These are phyloP conservation scores for Trichoderma reesei DNA, from an alignment of 495 filamentous ascomycete species.

Conservation along the genomic window DNA sequence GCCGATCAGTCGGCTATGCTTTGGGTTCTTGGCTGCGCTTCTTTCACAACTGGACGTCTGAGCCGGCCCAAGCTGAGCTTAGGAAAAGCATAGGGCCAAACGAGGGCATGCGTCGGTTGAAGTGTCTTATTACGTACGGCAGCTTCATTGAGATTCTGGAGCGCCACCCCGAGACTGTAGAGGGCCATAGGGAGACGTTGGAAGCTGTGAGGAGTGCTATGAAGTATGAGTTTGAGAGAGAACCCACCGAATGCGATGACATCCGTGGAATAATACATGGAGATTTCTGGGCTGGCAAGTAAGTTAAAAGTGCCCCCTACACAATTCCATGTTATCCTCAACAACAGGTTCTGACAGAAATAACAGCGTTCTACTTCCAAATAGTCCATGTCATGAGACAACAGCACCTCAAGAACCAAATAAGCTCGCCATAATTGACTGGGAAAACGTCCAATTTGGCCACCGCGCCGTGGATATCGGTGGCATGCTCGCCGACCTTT, in stretches of 20 bases:
- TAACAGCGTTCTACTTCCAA: background rate
- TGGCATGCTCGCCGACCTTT: constrained; percentile 46
- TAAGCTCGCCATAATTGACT: constrained; percentile 37
- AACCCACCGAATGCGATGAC: constrained; percentile 13
- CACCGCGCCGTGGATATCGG: constrained; percentile 42
- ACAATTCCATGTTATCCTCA: constrained; percentile 16
- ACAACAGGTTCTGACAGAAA: background rate
- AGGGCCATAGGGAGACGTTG: constrained; percentile 13
- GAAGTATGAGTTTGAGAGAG: constrained; percentile 21
- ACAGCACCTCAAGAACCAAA: background rate
- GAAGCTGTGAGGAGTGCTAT: constrained; percentile 18
- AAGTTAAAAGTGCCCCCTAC: constrained; percentile 8
- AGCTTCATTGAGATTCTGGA: constrained; percentile 37
- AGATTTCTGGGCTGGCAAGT: constrained; percentile 50
- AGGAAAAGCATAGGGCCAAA: constrained; percentile 27
- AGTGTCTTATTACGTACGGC: constrained; percentile 37
- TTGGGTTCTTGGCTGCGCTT: constrained; percentile 34
- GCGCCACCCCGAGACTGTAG: constrained; percentile 30
- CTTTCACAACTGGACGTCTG: constrained; percentile 38
- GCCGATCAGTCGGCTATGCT: constrained; percentile 26
- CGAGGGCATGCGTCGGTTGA: constrained; percentile 33
- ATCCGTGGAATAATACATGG: constrained; percentile 38
- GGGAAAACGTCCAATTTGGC: constrained; percentile 43
- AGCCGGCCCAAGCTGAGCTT: constrained; percentile 21
- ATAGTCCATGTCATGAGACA: background rate